Percentiles rank a stretch among this genome's conserved stretches.
Conservation (phyloP, 148 eudicot species). For the Cornus controversa region DNA sequence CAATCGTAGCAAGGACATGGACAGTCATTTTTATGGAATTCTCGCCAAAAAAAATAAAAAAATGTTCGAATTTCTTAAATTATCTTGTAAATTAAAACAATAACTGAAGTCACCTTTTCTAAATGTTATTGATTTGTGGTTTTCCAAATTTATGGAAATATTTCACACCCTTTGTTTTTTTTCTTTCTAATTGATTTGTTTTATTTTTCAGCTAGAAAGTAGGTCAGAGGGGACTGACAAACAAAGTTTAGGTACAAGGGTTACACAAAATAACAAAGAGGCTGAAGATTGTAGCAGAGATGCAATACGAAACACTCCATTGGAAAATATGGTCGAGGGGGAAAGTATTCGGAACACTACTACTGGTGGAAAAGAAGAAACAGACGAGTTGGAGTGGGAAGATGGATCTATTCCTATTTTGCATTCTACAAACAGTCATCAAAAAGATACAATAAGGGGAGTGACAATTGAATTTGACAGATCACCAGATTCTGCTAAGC, state of each 20-base stretch:
- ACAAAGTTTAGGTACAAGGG: conserved; percentile 3
- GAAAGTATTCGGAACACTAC: conserved; percentile 11
- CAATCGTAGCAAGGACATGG: neutral
- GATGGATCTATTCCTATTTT: conserved; percentile 55
- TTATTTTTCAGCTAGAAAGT: conserved; percentile 20
- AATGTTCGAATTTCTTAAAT: too few relatives aligned
- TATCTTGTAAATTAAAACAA: too few relatives aligned
- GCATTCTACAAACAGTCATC: conserved; percentile 15
- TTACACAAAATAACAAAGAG: conserved; percentile 5
- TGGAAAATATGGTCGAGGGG: conserved; percentile 12
- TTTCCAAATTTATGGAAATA: neutral
- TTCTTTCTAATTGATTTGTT: too few relatives aligned
- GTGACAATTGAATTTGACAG: conserved; percentile 72
- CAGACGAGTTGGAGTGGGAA: conserved; percentile 74
- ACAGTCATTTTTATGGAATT: neutral
- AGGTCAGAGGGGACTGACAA: conserved; percentile 18
- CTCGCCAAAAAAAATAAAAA: too few relatives aligned
- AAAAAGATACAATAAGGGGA: conserved; percentile 28
- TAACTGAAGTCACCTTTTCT: too few relatives aligned
- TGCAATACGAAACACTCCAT: conserved; percentile 2
- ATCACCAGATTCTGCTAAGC: conserved; percentile 51
- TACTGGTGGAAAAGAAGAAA: conserved; percentile 30
- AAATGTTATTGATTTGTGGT: neutral
- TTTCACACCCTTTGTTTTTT: neutral
- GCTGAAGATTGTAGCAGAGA: conserved; percentile 20